Percentiles rank a stretch among this genome's conserved stretches.
phyloP scores from a whole-genome alignment of 106 monocot genomes.

The Acorus calamus region DNA sequence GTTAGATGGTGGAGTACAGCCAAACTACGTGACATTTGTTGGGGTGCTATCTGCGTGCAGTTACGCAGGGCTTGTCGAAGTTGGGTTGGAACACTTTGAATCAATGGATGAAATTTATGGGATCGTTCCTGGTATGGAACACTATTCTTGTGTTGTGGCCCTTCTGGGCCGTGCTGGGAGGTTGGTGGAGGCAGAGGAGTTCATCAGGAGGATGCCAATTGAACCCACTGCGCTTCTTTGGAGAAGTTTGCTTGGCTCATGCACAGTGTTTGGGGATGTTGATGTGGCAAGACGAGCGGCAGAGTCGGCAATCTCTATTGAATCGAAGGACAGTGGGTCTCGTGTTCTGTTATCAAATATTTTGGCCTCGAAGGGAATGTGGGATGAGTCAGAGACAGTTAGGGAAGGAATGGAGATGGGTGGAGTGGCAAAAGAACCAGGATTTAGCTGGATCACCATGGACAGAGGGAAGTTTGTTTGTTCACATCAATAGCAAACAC shows the following conservation, averaged over 20 bases:
- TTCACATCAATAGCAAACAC: constrained; percentile 24
- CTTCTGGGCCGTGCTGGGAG: constrained; percentile 65
- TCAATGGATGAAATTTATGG: constrained; percentile 48
- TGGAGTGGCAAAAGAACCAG: constrained; percentile 42
- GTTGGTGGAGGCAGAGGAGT: constrained; percentile 50
- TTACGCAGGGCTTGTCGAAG: constrained; percentile 63
- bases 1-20: constrained; percentile 28
- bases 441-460: constrained; percentile 52
- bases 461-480: constrained; percentile 33
- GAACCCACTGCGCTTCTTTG: constrained; percentile 49
- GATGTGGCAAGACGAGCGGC: constrained; percentile 75
- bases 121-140: constrained; percentile 71
- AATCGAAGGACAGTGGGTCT: constrained; percentile 53
- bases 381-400: constrained; percentile 52
- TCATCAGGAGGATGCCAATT: constrained; percentile 58
- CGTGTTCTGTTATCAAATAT: constrained; percentile 81
- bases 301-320: constrained; percentile 30
- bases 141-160: constrained; percentile 70
- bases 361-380: constrained; percentile 67
- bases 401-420: constrained; percentile 35
- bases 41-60: constrained; percentile 73
- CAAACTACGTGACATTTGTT: constrained; percentile 74
- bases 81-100: constrained; percentile 50
- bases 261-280: constrained; percentile 48
- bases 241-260: constrained; percentile 67